A percentile compares a stretch with the other conserved stretches of the same genome.
These are phyloP conservation scores for Geotrichum macrosporum DNA, from an alignment of 1,139 yeast species.

Conservation along the genomic window DNA sequence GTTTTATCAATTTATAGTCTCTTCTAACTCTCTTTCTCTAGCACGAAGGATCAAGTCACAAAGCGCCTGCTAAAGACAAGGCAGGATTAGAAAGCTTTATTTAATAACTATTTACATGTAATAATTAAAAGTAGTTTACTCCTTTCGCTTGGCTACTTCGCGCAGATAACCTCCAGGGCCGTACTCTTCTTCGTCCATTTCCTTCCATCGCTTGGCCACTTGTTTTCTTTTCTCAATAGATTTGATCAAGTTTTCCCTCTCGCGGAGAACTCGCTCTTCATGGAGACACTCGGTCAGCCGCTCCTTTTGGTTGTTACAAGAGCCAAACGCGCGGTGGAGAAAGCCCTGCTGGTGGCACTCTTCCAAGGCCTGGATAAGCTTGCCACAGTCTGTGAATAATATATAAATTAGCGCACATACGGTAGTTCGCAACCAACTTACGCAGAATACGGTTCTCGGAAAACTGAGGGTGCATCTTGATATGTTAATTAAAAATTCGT, in stretches of 20 bases:
- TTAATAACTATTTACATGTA: no score
- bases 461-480: slow-evolving; percentile 32
- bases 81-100: slow-evolving; percentile 79
- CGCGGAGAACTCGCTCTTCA: slow-evolving; percentile 64
- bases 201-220: slow-evolving; percentile 54
- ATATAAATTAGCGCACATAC: no score
- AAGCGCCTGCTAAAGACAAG: slow-evolving; percentile 87
- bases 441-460: slow-evolving; percentile 30
- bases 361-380: slow-evolving; percentile 80
- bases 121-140: no score
- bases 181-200: slow-evolving; percentile 68
- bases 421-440: no score
- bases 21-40: slow-evolving; percentile 5
- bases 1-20: background rate
- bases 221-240: slow-evolving; percentile 49
- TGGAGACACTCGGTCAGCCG: slow-evolving; percentile 76
- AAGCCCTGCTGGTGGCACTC: slow-evolving; percentile 78
- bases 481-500: background rate
- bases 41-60: slow-evolving; percentile 82
- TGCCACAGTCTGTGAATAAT: slow-evolving; percentile 55
- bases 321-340: slow-evolving; percentile 70
- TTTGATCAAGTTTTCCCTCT: slow-evolving; percentile 56
- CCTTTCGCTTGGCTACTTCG: slow-evolving; percentile 43
- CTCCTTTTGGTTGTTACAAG: slow-evolving; percentile 80
- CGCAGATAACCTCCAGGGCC: slow-evolving; percentile 73